These are phyloP conservation scores for Prinsepia uniflora DNA, from an alignment of 306 rosid species.

Conservation along the genomic window DNA sequence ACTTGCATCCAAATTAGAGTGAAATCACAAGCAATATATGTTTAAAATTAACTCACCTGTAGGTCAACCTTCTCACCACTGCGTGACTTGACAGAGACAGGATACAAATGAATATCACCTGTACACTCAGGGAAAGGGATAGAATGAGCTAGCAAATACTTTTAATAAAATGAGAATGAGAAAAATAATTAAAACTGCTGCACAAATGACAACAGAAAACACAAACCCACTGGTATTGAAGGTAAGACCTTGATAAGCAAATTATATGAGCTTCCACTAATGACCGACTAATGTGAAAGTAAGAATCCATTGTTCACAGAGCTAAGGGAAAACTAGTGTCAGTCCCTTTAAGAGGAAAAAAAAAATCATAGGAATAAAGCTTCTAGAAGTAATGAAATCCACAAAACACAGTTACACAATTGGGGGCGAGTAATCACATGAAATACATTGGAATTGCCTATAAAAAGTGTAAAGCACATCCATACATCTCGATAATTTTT, in stretches of 20 bases:
- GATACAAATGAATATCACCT: slow-evolving; percentile 92
- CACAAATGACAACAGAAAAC: background rate
- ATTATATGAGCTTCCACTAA: background rate
- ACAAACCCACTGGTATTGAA: background rate
- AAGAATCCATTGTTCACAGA: background rate
- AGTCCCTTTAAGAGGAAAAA: background rate
- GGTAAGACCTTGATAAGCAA: background rate
- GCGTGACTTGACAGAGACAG: slow-evolving; percentile 84
- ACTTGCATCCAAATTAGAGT: background rate
- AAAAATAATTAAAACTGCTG: background rate
- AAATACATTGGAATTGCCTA: slow-evolving; percentile 1
- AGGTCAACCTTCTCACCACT: slow-evolving; percentile 93
- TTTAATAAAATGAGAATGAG: background rate
- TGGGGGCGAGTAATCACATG: background rate
- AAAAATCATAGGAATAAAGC: background rate
- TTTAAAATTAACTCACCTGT: slow-evolving; percentile 58
- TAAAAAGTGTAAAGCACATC: background rate
- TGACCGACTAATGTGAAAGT: background rate
- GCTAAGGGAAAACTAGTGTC: background rate
- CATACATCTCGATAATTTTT: background rate
- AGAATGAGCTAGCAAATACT: background rate
- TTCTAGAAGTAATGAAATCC: background rate
- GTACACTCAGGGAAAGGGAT: slow-evolving; percentile 31
- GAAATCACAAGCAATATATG: slow-evolving; percentile 13
- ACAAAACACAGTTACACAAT: background rate